Evolutionary conservation across 2,329 filamentous ascomycete species (phyloP).

Genomic region (Thelonectria rubi): DNA sequence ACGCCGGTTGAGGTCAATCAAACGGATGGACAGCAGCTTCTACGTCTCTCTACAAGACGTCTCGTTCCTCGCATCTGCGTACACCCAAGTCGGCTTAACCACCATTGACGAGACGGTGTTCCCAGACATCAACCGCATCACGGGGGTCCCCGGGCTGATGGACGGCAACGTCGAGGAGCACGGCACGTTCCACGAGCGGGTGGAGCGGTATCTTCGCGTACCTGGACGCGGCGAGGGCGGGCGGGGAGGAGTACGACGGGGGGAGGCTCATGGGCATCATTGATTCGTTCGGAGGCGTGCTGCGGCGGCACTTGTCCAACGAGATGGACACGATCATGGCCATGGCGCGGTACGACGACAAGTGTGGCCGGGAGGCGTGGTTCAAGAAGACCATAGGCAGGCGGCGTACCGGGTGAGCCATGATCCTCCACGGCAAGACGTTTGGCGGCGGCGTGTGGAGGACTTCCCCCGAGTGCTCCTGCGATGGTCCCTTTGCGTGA

Average conservation of each 20-base stretch:
- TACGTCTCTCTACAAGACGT: no score
- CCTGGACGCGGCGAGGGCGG: conserved; percentile 40
- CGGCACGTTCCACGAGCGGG: conserved; percentile 48
- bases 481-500: no score
- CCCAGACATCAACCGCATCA: conserved; percentile 48
- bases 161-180: conserved; percentile 54
- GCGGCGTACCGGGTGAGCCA: conserved; percentile 29
- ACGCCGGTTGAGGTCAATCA: no score
- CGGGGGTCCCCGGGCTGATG: conserved; percentile 51
- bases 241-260: conserved; percentile 45
- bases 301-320: conserved; percentile 49
- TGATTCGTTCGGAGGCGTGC: conserved; percentile 43
- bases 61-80: no score
- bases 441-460: conserved; percentile 42
- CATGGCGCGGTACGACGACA: conserved; percentile 47
- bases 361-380: conserved; percentile 47
- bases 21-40: no score
- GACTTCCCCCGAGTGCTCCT: conserved; percentile 43
- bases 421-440: conserved; percentile 42
- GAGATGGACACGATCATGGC: conserved; percentile 51
- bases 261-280: conserved; percentile 35
- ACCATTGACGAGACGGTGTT: conserved; percentile 43
- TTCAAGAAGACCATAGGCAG: conserved; percentile 35
- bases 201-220: conserved; percentile 47
- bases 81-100: no score